These are phyloP conservation scores for Penicillium paradoxum DNA, from an alignment of 495 filamentous ascomycete species.

Conservation along the genomic window DNA sequence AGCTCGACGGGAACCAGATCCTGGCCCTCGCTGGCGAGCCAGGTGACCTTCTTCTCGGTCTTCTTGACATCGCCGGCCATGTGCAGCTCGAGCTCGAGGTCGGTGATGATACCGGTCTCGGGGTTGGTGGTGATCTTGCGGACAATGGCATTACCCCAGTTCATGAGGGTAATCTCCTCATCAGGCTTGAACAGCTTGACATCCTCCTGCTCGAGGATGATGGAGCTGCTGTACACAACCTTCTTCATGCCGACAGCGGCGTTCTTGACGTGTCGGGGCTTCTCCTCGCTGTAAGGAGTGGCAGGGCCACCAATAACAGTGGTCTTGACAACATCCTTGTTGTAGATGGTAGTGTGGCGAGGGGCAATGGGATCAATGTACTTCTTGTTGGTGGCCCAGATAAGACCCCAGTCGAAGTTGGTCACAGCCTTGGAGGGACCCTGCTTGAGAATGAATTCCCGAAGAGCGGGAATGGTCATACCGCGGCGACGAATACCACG, in stretches of 20 bases:
- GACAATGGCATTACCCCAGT: slow-evolving; percentile 90
- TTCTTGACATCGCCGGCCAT: slow-evolving; percentile 85
- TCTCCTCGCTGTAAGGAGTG: slow-evolving; percentile 62
- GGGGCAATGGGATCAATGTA: slow-evolving; percentile 85
- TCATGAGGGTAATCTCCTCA: slow-evolving; percentile 94
- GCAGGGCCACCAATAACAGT: slow-evolving; percentile 64
- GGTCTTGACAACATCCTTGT: slow-evolving; percentile 62
- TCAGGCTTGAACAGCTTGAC: slow-evolving; percentile 73
- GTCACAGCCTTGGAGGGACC: slow-evolving; percentile 84
- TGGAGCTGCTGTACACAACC: slow-evolving; percentile 63
- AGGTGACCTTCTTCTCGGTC: slow-evolving; percentile 94
- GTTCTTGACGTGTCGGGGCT: slow-evolving; percentile 85
- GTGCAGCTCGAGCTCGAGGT: slow-evolving; percentile 72
- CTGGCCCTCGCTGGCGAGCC: slow-evolving; percentile 72
- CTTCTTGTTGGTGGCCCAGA: slow-evolving; percentile 96
- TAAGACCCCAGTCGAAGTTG: slow-evolving; percentile 83
- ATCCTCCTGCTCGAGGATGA: slow-evolving; percentile 83
- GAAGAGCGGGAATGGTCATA: slow-evolving; percentile 82
- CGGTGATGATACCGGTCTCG: slow-evolving; percentile 52
- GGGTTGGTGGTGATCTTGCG: slow-evolving; percentile 61
- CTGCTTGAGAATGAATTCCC: slow-evolving; percentile 90
- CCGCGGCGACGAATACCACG: slow-evolving; percentile 83
- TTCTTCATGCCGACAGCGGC: slow-evolving; percentile 77
- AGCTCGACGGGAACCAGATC: slow-evolving; percentile 75
- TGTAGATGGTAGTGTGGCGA: slow-evolving; percentile 74